Evolutionary conservation across 129 eudicot species (phyloP).

Genomic region (Artemisia tridentata): DNA sequence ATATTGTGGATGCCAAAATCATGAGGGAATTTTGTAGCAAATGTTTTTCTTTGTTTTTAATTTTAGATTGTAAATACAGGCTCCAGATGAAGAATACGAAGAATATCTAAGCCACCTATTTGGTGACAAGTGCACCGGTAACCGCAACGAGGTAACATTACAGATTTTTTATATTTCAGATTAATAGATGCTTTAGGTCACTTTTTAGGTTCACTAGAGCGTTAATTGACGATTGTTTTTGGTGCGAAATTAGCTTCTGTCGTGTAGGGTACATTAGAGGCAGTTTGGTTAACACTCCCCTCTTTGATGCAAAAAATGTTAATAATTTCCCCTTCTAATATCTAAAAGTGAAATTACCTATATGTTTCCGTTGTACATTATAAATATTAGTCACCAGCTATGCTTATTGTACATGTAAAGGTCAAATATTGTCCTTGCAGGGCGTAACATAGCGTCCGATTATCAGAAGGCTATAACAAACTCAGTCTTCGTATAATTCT

Average conservation of each 20-base stretch:
- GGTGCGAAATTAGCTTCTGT: not conserved
- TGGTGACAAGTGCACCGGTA: slow-evolving; percentile 81
- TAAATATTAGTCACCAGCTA: not conserved
- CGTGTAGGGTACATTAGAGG: not conserved
- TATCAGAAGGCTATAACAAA: not conserved
- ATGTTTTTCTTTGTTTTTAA: not conserved
- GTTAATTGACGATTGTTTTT: not conserved
- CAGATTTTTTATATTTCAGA: not conserved
- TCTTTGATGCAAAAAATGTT: not conserved
- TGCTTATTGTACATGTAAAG: not conserved
- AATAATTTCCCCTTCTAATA: not conserved
- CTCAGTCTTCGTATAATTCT: not conserved
- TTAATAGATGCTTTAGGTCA: not conserved
- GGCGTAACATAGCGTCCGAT: not conserved
- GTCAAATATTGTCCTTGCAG: not conserved
- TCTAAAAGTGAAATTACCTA: not conserved
- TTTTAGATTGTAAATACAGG: slow-evolving; percentile 42
- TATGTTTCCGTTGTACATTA: not conserved
- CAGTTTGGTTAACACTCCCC: slow-evolving; percentile 3
- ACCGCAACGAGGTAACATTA: slow-evolving; percentile 65
- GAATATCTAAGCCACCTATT: slow-evolving; percentile 71
- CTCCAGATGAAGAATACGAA: slow-evolving; percentile 96
- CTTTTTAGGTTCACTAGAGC: no score
- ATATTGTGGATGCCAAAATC: not conserved
- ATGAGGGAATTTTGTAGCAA: not conserved